Evolutionary conservation across 805 yeast genomes (phyloP).

Genomic region (Ogataea methanolica): DNA sequence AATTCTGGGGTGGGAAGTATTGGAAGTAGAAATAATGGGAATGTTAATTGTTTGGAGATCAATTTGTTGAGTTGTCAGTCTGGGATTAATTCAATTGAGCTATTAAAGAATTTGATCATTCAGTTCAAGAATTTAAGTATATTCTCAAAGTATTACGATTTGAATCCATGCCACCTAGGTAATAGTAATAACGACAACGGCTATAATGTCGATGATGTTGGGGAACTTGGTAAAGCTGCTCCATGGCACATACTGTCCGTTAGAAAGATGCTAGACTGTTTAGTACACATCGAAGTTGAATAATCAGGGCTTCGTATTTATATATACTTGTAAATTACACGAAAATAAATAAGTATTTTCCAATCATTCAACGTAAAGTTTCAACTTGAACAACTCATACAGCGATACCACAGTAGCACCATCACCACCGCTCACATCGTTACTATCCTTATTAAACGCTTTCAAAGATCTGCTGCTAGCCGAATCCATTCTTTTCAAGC

Average conservation of each 20-base stretch:
- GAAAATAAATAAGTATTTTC: background rate
- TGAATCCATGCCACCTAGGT: slow-evolving; percentile 4
- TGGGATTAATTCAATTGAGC: slow-evolving; percentile 49
- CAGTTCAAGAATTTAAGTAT: slow-evolving; percentile 51
- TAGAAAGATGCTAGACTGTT: slow-evolving; percentile 49
- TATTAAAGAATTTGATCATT: slow-evolving; percentile 50
- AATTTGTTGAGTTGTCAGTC: slow-evolving; percentile 71
- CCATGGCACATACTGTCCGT: slow-evolving; percentile 79
- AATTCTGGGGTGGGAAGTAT: slow-evolving; percentile 23
- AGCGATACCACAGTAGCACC: too few species aligned
- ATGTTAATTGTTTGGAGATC: slow-evolving; percentile 45
- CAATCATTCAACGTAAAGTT: background rate
- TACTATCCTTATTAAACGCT: too few species aligned
- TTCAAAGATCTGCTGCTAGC: too few species aligned
- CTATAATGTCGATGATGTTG: slow-evolving; percentile 29
- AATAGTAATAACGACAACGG: slow-evolving; percentile 25
- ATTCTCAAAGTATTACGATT: slow-evolving; percentile 33
- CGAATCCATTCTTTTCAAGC: too few species aligned
- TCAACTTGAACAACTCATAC: background rate
- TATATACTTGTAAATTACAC: too few species aligned
- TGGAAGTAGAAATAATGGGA: background rate
- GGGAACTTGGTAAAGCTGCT: slow-evolving; percentile 32
- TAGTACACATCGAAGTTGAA: slow-evolving; percentile 55
- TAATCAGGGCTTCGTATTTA: slow-evolving; percentile 3
- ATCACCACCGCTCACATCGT: too few species aligned